These are phyloP conservation scores for Juglanconis juglandina DNA, from an alignment of 2,329 filamentous ascomycete genomes.

Conservation along the genomic window DNA sequence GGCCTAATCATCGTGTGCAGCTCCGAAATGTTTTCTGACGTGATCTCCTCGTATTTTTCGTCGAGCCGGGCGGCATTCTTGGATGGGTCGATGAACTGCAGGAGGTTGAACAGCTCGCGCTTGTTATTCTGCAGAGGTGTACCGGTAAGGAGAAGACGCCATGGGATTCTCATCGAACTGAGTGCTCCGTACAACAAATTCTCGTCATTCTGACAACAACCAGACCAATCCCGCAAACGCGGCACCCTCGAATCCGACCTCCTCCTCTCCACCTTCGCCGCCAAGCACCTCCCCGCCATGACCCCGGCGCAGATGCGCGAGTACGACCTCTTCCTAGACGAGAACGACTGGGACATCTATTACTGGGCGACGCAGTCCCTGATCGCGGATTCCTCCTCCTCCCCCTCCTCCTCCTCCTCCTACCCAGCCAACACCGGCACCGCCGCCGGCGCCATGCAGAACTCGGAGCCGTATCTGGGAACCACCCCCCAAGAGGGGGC, in stretches of 20 bases:
- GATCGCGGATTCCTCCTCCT: constrained; percentile 52
- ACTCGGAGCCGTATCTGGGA: constrained; percentile 23
- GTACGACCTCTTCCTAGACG: constrained; percentile 91
- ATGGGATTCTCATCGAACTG: constrained; percentile 70
- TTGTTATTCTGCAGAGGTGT: constrained; percentile 96
- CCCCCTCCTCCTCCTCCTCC: constrained; percentile 36
- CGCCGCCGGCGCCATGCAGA: constrained; percentile 25
- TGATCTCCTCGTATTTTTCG: constrained; percentile 70
- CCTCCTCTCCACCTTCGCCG: constrained; percentile 91
- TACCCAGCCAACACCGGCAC: constrained; percentile 34
- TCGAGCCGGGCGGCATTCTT: constrained; percentile 71
- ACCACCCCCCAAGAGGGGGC: constrained; percentile 17
- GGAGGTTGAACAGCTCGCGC: constrained; percentile 89
- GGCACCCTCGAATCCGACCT: constrained; percentile 95
- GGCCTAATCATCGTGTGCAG: constrained; percentile 80
- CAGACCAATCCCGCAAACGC: constrained; percentile 95
- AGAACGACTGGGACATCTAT: constrained; percentile 99
- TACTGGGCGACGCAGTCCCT: constrained; percentile 96
- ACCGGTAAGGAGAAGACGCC: constrained; percentile 81
- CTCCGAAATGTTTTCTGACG: constrained; percentile 74
- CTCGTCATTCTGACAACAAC: constrained; percentile 68
- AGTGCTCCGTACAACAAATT: constrained; percentile 77
- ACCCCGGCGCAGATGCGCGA: constrained; percentile 67
- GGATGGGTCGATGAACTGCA: constrained; percentile 82
- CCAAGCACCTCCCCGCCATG: constrained; percentile 73